Evolutionary conservation across 2,329 filamentous ascomycete genomes (phyloP), one percentile per base, ranked within the genome.

Genomic region (Rhexocercosporidium sp.): DNA sequence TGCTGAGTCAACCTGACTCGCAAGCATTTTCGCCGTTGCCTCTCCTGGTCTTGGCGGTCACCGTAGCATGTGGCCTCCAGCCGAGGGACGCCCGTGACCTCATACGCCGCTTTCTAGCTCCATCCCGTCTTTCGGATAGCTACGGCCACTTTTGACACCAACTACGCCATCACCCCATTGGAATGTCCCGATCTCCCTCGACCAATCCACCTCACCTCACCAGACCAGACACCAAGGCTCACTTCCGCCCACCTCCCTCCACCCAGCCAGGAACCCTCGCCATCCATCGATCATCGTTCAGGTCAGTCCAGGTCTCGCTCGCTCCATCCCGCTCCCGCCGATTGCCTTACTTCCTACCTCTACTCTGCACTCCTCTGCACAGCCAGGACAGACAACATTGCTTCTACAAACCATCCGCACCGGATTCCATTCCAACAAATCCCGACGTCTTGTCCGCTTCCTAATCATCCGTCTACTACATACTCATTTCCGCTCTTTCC

Each of bases 1-100:
- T 62, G 59, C 34, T 62, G 44, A 60, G 39, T 60, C 57, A 64
- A 64, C 47, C 64, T 59, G 64, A 66, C 64, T 66, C 64, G 64
- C 64, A 66, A 60, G 20, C 27, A 6, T 14, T 56, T 54, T 34
- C 41, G n/a, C n/a, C 41, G 16, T 44, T 44, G 41, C 20, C 47
- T 29, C 18, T 25, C 41, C 27, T 8, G 18, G 25, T 27, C 59
- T 27, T n/a, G 59, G 44, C 59, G 59, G 46, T 6, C n/a, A 62
- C 59, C 59, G 59, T 62, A 62, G 14, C 2, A n/a, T 4, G n/a
- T 22, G 18, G 29, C 29, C 2, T 62, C 29, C 18, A 39, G 27
- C 53, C 37, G 20, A 46, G 34, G 27, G 37, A 51, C 44, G 18
- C 49, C 62, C 37, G 34, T 64, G 49, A 44, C 49, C 62, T 41